These are phyloP conservation scores for Bassia scoparia DNA, from an alignment of 148 eudicot genomes.

Conservation along the genomic window DNA sequence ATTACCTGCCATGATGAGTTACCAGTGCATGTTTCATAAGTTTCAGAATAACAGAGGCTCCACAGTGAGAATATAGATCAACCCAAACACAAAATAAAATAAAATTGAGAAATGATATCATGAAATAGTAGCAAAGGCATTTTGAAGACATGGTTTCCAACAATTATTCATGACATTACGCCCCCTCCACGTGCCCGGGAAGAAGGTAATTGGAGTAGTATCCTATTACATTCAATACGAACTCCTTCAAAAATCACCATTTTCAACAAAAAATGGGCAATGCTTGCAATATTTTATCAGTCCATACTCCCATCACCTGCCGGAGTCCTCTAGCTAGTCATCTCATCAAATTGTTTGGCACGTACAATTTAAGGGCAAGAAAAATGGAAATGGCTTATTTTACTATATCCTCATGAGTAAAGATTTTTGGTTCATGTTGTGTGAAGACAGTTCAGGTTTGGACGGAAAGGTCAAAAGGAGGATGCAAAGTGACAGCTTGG, in stretches of 20 bases:
- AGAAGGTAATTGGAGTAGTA: too few species aligned
- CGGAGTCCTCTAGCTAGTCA: background rate
- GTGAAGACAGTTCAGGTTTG: too few species aligned
- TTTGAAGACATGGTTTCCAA: too few species aligned
- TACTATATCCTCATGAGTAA: too few species aligned
- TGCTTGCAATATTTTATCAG: background rate
- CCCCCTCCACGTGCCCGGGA: too few species aligned
- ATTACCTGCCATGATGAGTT: conserved; percentile 56
- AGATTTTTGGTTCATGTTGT: too few species aligned
- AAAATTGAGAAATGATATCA: background rate
- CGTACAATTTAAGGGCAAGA: background rate
- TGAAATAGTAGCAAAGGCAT: too few species aligned
- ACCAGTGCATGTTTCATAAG: background rate
- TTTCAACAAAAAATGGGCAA: background rate
- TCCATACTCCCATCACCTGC: background rate
- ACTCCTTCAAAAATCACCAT: background rate
- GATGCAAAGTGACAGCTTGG: too few species aligned
- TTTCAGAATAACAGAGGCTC: background rate
- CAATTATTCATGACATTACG: too few species aligned
- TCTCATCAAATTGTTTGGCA: background rate
- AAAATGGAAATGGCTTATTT: background rate
- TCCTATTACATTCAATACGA: background rate
- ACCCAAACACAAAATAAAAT: background rate
- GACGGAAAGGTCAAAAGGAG: too few species aligned
- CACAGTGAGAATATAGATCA: background rate